These are phyloP conservation scores for Dendrobium chrysotoxum DNA, from an alignment of 106 monocot species.

Conservation along the genomic window DNA sequence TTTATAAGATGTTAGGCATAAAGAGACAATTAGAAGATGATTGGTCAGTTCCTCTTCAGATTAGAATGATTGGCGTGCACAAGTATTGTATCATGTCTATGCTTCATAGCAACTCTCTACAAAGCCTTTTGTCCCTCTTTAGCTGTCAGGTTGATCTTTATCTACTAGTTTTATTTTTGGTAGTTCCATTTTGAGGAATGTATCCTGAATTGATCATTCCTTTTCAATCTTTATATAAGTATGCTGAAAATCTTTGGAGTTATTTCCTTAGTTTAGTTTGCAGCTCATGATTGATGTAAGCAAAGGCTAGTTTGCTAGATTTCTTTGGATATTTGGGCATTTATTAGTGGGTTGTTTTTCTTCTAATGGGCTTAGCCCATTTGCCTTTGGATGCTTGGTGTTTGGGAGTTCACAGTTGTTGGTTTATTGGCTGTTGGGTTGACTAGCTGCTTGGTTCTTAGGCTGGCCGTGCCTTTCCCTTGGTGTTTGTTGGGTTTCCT, in stretches of 20 bases:
- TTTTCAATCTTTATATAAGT: background rate
- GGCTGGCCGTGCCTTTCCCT: too few species aligned
- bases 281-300: too few species aligned
- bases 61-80: background rate
- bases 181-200: background rate
- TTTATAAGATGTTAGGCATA: background rate
- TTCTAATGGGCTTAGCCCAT: too few species aligned
- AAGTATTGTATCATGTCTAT: background rate
- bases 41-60: background rate
- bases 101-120: background rate
- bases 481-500: too few species aligned
- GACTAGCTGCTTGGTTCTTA: too few species aligned
- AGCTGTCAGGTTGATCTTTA: too few species aligned
- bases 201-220: background rate
- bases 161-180: background rate
- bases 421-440: too few species aligned
- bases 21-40: background rate
- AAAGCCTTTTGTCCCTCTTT: background rate
- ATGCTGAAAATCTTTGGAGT: background rate
- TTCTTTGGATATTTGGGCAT: too few species aligned
- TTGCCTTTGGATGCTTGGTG: too few species aligned
- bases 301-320: too few species aligned
- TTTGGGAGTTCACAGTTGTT: too few species aligned
- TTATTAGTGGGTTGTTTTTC: too few species aligned
- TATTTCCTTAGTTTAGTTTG: background rate